phyloP scores from a whole-genome alignment of 352 stramenopile species.

The Globisporangium emineosum region DNA sequence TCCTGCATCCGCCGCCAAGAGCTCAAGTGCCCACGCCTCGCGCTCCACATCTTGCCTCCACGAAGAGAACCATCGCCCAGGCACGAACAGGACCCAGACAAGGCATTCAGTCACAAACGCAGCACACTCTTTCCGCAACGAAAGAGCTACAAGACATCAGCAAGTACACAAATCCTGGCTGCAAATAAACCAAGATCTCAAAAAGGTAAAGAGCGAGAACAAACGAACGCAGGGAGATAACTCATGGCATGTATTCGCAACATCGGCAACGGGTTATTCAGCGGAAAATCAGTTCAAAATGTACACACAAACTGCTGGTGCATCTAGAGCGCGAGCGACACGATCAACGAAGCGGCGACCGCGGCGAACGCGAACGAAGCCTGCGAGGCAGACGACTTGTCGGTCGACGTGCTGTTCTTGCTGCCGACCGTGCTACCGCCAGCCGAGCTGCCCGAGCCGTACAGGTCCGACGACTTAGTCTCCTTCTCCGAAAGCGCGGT shows the following conservation, averaged over 20 bases:
- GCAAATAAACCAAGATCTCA: too few relatives aligned
- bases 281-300: slow-evolving; percentile 10
- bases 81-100: not conserved
- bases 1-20: not conserved
- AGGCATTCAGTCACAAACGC: too few relatives aligned
- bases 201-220: too few relatives aligned
- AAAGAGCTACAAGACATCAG: too few relatives aligned
- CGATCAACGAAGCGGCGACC: slow-evolving; percentile 6
- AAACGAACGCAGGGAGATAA: too few relatives aligned
- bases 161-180: too few relatives aligned
- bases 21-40: not conserved
- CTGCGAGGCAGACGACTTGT: slow-evolving; percentile 3
- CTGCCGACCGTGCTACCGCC: not conserved
- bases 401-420: slow-evolving; percentile 6
- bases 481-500: slow-evolving; percentile 38
- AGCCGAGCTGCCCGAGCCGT: not conserved
- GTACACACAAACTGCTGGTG: slow-evolving; percentile 8
- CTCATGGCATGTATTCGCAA: slow-evolving; percentile 12
- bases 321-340: slow-evolving; percentile 13
- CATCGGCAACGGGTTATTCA: slow-evolving; percentile 5
- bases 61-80: not conserved
- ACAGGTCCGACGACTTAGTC: slow-evolving; percentile 25
- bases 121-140: too few relatives aligned
- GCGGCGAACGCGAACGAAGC: slow-evolving; percentile 1
- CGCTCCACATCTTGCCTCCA: not conserved